Base-by-base conservation (phyloP, 2,329 filamentous ascomycete species). In the Tolypocladium sp. region DNA sequence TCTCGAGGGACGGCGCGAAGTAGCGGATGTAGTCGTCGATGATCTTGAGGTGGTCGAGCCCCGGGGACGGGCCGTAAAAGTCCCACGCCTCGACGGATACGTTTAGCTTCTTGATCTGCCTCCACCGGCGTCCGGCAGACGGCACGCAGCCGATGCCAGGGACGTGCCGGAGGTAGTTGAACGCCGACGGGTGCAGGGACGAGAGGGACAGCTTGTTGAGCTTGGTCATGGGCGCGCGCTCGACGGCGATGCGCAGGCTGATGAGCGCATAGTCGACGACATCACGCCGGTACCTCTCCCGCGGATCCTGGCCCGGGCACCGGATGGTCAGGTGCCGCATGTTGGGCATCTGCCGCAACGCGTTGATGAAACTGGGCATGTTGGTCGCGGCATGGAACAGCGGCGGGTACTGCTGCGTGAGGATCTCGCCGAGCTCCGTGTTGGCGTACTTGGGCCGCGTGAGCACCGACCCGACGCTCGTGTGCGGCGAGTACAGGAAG, bases 321-420 rank as follows among this genome's bases (percentile, higher is more conserved):
- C 84, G 86, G 69, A 96, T 82, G 55, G 83, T 88, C 60, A 96
- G 78, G 70, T 93, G 89, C 53, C 83, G 79, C 66, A 96, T 77
- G 66, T 87, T 88, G 60, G 83, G 76, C 67, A 96, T 72, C 62
- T 86, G 77, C 41, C 81, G 82, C 69, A 96, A 79, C 55, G 89
- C 89, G 63, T 85, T 81, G 66, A 93, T 86, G 75, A 96, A 96
- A 44, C 90, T 89, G 6, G 89, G 84, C 8, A 95, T 88, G 69
- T 96, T 94, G 61, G 90, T 93, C 9, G 92, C 90, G 8, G 91
- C 90, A 69, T 96, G 92, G 75, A 96, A 96, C 3, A 96, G 77
- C 7, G 92, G 90, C 57, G 91, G 90, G 68, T 95, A 96, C 74
- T 96, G 91, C 69, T 91, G 86, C 17, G 91, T 90, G 61, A 96